Evolutionary conservation across 2,329 filamentous ascomycete species (phyloP), one percentile per base, ranked within the genome.

Genomic region (Aspergillus tamarii): DNA sequence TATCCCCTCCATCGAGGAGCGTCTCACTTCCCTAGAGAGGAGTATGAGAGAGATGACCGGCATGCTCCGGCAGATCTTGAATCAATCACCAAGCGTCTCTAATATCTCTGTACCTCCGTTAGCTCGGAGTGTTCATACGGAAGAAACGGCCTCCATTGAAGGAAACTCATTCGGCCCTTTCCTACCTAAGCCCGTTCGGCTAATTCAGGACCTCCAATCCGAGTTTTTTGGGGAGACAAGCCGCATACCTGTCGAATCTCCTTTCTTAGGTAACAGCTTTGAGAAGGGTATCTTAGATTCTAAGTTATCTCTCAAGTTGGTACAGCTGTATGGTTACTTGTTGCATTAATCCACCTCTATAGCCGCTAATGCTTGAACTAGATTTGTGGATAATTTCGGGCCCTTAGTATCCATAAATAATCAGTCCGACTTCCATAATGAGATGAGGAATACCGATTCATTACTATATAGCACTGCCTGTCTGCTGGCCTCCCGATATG

Each of bases 11-110:
- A 75, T 77, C 26, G 74, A 77, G 54, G 74, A 77, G 63, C 71
- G 74, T 12, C 68, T 77, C 16, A 69, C 66, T 21, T 76, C 74
- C 14, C 62, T 77, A 16, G 74, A 77, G 61, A 66, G 70, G 26
- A 70, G 72, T 30, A 77, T 77, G 73, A 72, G 71, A 21, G 74
- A 77, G 62, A 75, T 77, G 73, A 76, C 74, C 2, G 66, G 72
- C 50, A 67, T 75, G 59, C 72, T 76, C 70, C 73, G 73, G 32
- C 74, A 74, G 56, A 75, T 76, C 59, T 64, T 73, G 41, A 70
- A 73, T 23, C 69, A 71, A 23, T 65, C 71, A 21, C 69, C 73
- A 7, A 70, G 57, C 23, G 54, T 66, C 14, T 64, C 68, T 23
- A 60, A 64, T 41, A 69, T 66, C 41, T 64, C 70, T 1, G 65